Base-by-base conservation (phyloP, 805 yeast species). In the Candida succiphila region DNA sequence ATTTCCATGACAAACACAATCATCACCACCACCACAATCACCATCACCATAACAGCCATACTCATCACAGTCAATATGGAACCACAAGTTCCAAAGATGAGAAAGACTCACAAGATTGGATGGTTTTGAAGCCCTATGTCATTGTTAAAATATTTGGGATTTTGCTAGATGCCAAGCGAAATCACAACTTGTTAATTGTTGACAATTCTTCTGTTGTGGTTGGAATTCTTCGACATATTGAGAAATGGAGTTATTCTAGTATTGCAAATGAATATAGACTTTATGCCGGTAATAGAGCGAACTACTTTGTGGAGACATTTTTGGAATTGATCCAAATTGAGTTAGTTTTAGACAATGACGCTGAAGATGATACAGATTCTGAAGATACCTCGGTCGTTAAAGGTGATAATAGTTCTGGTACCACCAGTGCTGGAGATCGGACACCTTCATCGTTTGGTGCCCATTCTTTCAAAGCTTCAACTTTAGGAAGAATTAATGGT, bases 191-290 rank as follows among this genome's bases (percentile, higher is more conserved):
- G 5, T 60, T 89, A 29, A 54, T 89, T 12, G 75, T 92, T 17
- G 97, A 92, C 50, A 72, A 81, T 25, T 78, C 88, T 6, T 78
- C 81, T 37, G 74, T 92, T 10, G 66, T 88, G 15, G 72, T 86
- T 9, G 96, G 96, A 0, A 63, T 88, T 2, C 58, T 92, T 23
- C 64, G 98, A 33, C 78, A 80, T 51, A 64, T 88, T 26, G 92
- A 85, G 55, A 81, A 81, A 56, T 89, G 96, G 97, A 79, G 77
- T 45, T 80, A 81, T 50, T 75, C 88, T 17, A 78, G 94, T 15
- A 75, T 89, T 5, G 70, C 87, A 17, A 80, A 79, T 45, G 97
- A 89, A 53, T 92, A 86, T 56, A 63, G 95, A 34, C 65, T 83
- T 7, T 83, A 75, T 54, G 66, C 84, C 16, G 82, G 86, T 21